A percentile compares a stretch with the other conserved stretches of the same genome.
Conservation (phyloP, 164 flowering plant species). For the Kalanchoe fedtschenkoi region DNA sequence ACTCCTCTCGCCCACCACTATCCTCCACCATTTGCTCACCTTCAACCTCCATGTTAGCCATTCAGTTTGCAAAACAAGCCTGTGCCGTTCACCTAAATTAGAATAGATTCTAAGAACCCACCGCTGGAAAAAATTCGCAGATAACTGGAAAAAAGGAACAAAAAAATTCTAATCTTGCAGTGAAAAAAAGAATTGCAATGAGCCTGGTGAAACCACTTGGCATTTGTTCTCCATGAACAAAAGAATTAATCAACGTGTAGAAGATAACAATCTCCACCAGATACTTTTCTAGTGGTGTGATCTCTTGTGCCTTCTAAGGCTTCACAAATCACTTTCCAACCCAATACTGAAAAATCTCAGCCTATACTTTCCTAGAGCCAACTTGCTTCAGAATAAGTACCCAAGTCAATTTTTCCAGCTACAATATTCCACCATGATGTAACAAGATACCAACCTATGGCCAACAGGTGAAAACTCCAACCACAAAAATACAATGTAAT, state of each 20-base stretch:
- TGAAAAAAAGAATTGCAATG: too few relatives aligned
- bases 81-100: background rate
- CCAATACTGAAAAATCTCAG: background rate
- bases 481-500: too few relatives aligned
- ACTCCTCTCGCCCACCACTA: slow-evolving; percentile 10
- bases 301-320: too few relatives aligned
- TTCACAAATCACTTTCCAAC: background rate
- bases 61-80: background rate
- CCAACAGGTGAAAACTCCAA: too few relatives aligned
- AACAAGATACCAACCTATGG: too few relatives aligned
- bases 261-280: background rate
- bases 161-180: background rate
- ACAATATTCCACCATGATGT: background rate
- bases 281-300: background rate
- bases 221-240: background rate
- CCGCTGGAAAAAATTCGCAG: background rate
- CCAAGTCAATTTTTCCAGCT: slow-evolving; percentile 3
- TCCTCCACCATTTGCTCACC: slow-evolving; percentile 8
- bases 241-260: too few relatives aligned
- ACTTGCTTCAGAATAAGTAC: slow-evolving; percentile 3
- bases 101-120: background rate
- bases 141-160: background rate
- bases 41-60: slow-evolving; percentile 14
- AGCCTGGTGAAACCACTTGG: background rate
- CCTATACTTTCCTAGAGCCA: background rate